Percentiles rank a stretch among this genome's conserved stretches.
These are phyloP conservation scores for Ottelia alismoides DNA, from an alignment of 106 monocot species.

Conservation along the genomic window DNA sequence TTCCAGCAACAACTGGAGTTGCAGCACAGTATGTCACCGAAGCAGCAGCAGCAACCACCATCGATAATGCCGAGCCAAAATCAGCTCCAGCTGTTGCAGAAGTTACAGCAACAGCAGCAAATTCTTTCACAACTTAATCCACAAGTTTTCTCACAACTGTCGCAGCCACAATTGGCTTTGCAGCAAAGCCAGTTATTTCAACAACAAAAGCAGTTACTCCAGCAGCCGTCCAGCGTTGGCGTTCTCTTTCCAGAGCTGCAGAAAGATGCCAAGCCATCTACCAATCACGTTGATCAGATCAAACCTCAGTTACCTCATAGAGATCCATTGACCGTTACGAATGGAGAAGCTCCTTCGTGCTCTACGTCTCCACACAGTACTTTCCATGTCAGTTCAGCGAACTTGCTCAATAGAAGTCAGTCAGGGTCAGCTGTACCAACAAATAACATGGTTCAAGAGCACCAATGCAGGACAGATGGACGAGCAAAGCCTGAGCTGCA, in stretches of 20 bases:
- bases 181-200: slow-evolving; percentile 35
- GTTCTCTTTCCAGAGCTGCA: slow-evolving; percentile 26
- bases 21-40: slow-evolving; percentile 51
- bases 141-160: slow-evolving; percentile 11
- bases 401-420: no score
- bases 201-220: slow-evolving; percentile 35
- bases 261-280: slow-evolving; percentile 31
- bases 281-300: slow-evolving; percentile 14
- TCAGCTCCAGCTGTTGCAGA: slow-evolving; percentile 62
- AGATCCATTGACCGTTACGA: no score
- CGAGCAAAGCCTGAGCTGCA: no score
- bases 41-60: slow-evolving; percentile 40
- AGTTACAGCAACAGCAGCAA: slow-evolving; percentile 33
- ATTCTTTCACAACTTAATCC: no score
- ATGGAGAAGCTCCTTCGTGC: no score
- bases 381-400: no score
- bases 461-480: no score
- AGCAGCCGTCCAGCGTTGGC: slow-evolving; percentile 24
- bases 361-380: no score
- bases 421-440: no score
- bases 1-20: slow-evolving; percentile 39
- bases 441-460: no score
- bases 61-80: slow-evolving; percentile 16
- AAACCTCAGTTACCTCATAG: no score
- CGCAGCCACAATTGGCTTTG: slow-evolving; percentile 15